These are phyloP conservation scores for Coprinellus micaceus DNA, from an alignment of 768 basidiomycete genomes.

Conservation along the genomic window DNA sequence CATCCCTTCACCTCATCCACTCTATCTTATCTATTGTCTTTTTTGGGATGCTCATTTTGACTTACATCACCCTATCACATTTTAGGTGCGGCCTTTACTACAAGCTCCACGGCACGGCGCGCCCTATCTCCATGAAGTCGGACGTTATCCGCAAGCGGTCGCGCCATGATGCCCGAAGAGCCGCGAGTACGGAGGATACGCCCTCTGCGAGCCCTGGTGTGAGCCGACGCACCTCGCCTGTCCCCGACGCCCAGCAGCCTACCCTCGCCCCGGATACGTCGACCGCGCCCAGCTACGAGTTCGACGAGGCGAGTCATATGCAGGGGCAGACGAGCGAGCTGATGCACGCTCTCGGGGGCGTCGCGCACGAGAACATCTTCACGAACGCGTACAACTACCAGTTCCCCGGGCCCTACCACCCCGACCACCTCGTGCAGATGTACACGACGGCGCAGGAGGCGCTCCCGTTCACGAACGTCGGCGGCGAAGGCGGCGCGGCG, in stretches of 20 bases:
- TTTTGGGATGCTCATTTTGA: slow-evolving; percentile 3
- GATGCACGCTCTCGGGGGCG: slow-evolving; percentile 39
- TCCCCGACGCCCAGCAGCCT: slow-evolving; percentile 51
- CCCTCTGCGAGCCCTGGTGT: slow-evolving; percentile 74
- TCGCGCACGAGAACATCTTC: slow-evolving; percentile 23
- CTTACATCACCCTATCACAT: slow-evolving; percentile 4
- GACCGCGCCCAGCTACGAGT: slow-evolving; percentile 56
- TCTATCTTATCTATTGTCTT: slow-evolving; percentile 6
- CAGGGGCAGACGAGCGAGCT: slow-evolving; percentile 38
- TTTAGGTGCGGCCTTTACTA: slow-evolving; percentile 78
- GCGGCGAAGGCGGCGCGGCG: slow-evolving; percentile 15
- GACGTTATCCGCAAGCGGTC: slow-evolving; percentile 88
- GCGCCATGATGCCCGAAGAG: slow-evolving; percentile 70
- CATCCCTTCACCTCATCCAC: not conserved
- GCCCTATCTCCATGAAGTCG: slow-evolving; percentile 89
- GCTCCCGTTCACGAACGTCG: slow-evolving; percentile 40
- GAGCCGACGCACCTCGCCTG: slow-evolving; percentile 70
- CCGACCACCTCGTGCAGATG: slow-evolving; percentile 61
- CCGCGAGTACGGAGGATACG: slow-evolving; percentile 51
- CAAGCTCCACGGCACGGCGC: slow-evolving; percentile 80
- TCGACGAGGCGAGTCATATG: slow-evolving; percentile 35
- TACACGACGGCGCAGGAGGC: slow-evolving; percentile 46
- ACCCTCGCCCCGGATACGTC: slow-evolving; percentile 71
- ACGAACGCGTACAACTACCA: slow-evolving; percentile 36
- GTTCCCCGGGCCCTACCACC: slow-evolving; percentile 73